Base-by-base conservation (phyloP, 179 eudicot species). In the Nepenthes alata region DNA sequence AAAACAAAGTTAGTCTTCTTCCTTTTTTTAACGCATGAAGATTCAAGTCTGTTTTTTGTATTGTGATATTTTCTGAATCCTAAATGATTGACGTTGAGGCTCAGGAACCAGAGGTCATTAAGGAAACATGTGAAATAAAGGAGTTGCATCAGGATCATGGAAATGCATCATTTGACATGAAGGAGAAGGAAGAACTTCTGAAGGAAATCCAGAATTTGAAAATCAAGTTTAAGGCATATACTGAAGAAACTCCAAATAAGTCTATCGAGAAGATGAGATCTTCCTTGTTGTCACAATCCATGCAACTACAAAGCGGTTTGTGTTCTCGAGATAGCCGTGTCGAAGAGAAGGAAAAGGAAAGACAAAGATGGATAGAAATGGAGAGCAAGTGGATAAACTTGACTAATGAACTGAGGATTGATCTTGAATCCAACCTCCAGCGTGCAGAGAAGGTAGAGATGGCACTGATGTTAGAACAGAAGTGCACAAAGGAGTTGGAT, bases 371-470 rank as follows among this genome's bases (percentile, higher is more conserved):
- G 98, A 88, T 85, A 73, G 98, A 88, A 72, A 88, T 91, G 96
- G 98, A 91, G 78, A 91, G 98, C 37, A 95, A 88, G 5, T 91
- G 98, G 98, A 91, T 91, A 12, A 88, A 72, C 61, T 72, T 91
- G 57, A 91, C 98, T 6, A 96, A 91, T 35, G 98, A 89, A 54
- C 74, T 91, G 63, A 81, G 96, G 78, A 74, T 86, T 2, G 89
- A 91, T 67, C 82, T 91, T 45, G 89, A 88, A 66, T 67, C 87
- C 34, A 78, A 67, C 48, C 93, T 95, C n/a, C 77, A 63, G 25
- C 78, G 73, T 47, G 89, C 93, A 65, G 93, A 91, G 53, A 70
- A 77, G 49, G 78, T 75, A 16, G 86, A 85, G 67, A 81, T 74
- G 82, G 98, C 89, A 56, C 67, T 91, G 62, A 74, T 72, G 53